Evolutionary conservation across 768 basidiomycete genomes (phyloP).

Genomic region (Scleroderma citrinum): DNA sequence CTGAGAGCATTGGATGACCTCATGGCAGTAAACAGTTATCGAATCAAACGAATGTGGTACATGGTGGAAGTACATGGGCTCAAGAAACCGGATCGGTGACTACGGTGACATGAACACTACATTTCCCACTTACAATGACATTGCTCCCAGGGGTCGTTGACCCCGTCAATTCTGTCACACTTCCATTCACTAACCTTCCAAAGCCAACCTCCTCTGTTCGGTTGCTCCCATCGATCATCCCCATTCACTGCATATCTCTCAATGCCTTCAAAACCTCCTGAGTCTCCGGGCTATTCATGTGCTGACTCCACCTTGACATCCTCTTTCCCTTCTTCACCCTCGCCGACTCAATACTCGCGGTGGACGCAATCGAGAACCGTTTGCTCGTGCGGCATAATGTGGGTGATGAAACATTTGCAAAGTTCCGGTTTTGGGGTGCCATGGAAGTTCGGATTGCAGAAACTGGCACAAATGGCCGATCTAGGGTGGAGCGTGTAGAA

Average conservation of each 20-base stretch:
- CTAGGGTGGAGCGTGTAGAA: slow-evolving; percentile 5
- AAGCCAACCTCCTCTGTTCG: neutral
- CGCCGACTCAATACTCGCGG: neutral
- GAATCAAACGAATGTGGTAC: neutral
- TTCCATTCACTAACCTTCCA: no score
- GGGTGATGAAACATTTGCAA: neutral
- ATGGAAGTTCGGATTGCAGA: neutral
- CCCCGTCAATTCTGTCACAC: no score
- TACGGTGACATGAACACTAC: neutral
- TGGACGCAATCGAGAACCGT: neutral
- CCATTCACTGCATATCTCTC: neutral
- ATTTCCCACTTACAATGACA: neutral
- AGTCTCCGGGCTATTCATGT: slow-evolving; percentile 16
- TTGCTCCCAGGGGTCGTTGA: no score
- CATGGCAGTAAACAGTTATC: neutral
- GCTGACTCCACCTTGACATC: slow-evolving; percentile 11
- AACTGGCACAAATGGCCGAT: slow-evolving; percentile 17
- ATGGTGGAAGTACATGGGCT: neutral
- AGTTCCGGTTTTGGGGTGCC: neutral
- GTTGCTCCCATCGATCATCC: neutral
- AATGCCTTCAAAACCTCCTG: slow-evolving; percentile 17
- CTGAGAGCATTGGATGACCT: neutral
- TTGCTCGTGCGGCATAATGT: slow-evolving; percentile 1
- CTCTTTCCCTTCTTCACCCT: slow-evolving; percentile 11
- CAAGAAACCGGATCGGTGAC: no score